These are phyloP conservation scores for Eremothecium gossypii DNA, from an alignment of 1,139 yeast genomes.

Conservation along the genomic window DNA sequence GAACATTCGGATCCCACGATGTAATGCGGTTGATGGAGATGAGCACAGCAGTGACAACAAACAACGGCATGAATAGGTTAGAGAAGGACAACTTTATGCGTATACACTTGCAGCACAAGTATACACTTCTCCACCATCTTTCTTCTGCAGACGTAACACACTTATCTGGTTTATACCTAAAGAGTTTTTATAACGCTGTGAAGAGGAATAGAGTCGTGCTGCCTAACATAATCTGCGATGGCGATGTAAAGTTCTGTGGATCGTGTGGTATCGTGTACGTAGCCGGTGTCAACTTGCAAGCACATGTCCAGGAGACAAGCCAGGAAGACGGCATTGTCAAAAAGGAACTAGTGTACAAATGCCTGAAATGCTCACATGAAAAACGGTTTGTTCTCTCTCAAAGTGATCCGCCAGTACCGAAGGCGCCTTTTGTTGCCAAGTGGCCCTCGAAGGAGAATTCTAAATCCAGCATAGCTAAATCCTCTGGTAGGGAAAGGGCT, in stretches of 20 bases:
- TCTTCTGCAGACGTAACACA: conserved; percentile 19
- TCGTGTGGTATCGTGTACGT: conserved; percentile 39
- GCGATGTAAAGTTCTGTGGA: conserved; percentile 35
- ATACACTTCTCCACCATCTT: conserved; percentile 22
- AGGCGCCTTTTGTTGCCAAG: conserved; percentile 15
- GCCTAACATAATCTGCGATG: conserved; percentile 17
- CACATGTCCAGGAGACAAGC: conserved; percentile 21
- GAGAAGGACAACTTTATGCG: conserved; percentile 24
- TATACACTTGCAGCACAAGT: conserved; percentile 22
- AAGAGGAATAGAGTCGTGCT: conserved; percentile 23
- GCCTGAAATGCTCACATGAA: conserved; percentile 29
- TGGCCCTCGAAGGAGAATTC: conserved; percentile 26
- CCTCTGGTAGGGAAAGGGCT: conserved; percentile 32
- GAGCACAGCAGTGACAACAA: no score
- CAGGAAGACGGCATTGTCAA: conserved; percentile 5
- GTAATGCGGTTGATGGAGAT: no score
- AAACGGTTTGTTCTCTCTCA: conserved; percentile 10
- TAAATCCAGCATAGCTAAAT: conserved; percentile 32
- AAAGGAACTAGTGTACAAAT: conserved; percentile 27
- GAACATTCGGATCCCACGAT: no score
- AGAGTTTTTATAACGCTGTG: conserved; percentile 23
- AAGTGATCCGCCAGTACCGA: conserved; percentile 2
- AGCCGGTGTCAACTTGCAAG: conserved; percentile 38
- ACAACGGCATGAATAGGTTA: conserved; percentile 15
- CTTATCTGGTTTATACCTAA: conserved; percentile 25